Evolutionary conservation across 2,329 filamentous ascomycete species (phyloP).

Genomic region (Aspergillus udagawae): DNA sequence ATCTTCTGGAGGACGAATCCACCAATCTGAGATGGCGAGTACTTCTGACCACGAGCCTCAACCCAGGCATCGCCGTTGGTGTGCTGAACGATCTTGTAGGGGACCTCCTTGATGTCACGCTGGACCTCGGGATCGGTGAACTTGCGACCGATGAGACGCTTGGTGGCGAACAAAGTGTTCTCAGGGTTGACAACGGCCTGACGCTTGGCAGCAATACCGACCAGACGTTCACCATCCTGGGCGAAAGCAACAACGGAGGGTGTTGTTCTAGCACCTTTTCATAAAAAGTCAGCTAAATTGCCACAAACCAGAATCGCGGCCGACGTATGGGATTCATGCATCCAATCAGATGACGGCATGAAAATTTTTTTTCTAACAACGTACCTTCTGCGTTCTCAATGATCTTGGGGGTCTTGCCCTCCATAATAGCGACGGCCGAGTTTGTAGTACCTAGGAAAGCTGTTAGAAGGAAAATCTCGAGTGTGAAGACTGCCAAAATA

Average conservation of each 20-base stretch:
- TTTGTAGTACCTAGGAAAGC: constrained; percentile 71
- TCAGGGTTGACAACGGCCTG: constrained; percentile 98
- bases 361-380: constrained; percentile 20
- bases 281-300: constrained; percentile 13
- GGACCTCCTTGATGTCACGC: constrained; percentile 94
- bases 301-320: neutral
- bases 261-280: constrained; percentile 75
- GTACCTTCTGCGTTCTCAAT: constrained; percentile 96
- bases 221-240: constrained; percentile 90
- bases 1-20: constrained; percentile 96
- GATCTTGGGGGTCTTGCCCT: constrained; percentile 91
- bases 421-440: constrained; percentile 95
- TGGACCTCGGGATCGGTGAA: constrained; percentile 92
- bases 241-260: constrained; percentile 94
- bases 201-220: constrained; percentile 96
- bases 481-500: neutral
- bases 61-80: constrained; percentile 96
- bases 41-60: constrained; percentile 86
- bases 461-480: constrained; percentile 13
- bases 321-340: neutral
- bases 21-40: constrained; percentile 97
- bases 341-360: constrained; percentile 8
- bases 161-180: constrained; percentile 97
- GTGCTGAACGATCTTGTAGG: constrained; percentile 98
- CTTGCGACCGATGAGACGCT: constrained; percentile 97